phyloP scores from a whole-genome alignment of 805 yeast genomes.

The Millerozyma acaciae region DNA sequence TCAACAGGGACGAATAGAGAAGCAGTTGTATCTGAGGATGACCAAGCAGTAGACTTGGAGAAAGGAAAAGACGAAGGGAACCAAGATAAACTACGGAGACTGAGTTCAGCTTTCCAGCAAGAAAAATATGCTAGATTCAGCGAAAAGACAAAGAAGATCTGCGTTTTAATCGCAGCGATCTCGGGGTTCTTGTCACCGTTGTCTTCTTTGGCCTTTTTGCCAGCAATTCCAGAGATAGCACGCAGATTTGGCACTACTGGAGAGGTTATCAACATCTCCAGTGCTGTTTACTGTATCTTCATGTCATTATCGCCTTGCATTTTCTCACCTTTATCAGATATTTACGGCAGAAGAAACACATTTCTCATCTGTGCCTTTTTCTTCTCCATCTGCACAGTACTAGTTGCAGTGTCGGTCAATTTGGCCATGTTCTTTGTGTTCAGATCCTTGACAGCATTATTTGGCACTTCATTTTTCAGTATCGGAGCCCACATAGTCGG shows the following conservation, averaged over 20 bases:
- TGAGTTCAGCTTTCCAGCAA: constrained; percentile 2
- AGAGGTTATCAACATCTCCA: constrained; percentile 44
- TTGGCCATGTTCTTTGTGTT: constrained; percentile 53
- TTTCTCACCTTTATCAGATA: constrained; percentile 47
- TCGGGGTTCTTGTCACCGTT: constrained; percentile 44
- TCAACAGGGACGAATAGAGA: constrained; percentile 2
- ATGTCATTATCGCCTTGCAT: constrained; percentile 54
- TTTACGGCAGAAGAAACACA: constrained; percentile 47
- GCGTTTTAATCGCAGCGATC: constrained; percentile 13
- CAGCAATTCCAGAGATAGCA: constrained; percentile 52
- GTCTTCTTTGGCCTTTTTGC: constrained; percentile 43
- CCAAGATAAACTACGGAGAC: too few relatives aligned
- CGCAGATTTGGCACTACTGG: constrained; percentile 42
- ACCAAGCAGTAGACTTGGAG: not conserved
- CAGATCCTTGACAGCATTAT: constrained; percentile 46
- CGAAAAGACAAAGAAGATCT: constrained; percentile 1
- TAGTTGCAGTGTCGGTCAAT: constrained; percentile 47
- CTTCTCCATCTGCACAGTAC: constrained; percentile 15
- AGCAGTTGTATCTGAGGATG: not conserved
- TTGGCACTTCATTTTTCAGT: constrained; percentile 54
- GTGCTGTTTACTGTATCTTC: constrained; percentile 46
- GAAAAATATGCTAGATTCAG: constrained; percentile 4
- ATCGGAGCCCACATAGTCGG: constrained; percentile 51
- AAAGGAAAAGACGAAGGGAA: not conserved
- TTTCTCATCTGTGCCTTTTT: constrained; percentile 40